phyloP scores from a whole-genome alignment of 73 alveolate genomes.

The Diophrys appendiculata region DNA sequence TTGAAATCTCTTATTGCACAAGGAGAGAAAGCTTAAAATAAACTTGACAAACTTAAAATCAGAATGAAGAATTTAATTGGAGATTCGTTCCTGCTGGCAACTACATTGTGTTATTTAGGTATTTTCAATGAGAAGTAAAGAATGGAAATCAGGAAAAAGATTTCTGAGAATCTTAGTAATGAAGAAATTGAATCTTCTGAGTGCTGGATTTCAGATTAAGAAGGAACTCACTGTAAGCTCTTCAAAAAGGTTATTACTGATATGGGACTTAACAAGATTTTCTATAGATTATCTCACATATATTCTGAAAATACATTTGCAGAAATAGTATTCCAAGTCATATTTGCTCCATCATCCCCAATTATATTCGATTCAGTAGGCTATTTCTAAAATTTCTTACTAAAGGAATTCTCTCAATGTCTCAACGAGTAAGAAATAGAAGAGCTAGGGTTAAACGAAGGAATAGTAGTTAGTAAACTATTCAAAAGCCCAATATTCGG shows the following conservation, averaged over 20 bases:
- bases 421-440: constrained; percentile 12
- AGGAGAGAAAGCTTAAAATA: constrained; percentile 39
- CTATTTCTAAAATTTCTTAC: constrained; percentile 25
- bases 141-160: constrained; percentile 22
- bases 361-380: constrained; percentile 58
- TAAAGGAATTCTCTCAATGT: constrained; percentile 31
- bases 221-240: constrained; percentile 31
- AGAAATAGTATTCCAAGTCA: constrained; percentile 34
- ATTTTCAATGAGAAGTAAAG: constrained; percentile 45
- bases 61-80: constrained; percentile 46
- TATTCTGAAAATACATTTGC: constrained; percentile 37
- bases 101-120: constrained; percentile 45
- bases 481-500: constrained; percentile 19
- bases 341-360: constrained; percentile 52
- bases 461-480: constrained; percentile 1
- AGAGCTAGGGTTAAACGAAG: constrained; percentile 7
- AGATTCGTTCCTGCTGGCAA: constrained; percentile 56
- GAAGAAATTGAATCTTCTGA: constrained; percentile 51
- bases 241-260: constrained; percentile 53
- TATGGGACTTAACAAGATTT: constrained; percentile 26
- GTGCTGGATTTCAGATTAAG: constrained; percentile 46
- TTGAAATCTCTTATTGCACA: background rate
- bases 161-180: constrained; percentile 18
- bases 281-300: constrained; percentile 39
- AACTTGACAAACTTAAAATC: constrained; percentile 26